Evolutionary conservation across 2,329 filamentous ascomycete species (phyloP).

Genomic region (Sporothrix inflata): DNA sequence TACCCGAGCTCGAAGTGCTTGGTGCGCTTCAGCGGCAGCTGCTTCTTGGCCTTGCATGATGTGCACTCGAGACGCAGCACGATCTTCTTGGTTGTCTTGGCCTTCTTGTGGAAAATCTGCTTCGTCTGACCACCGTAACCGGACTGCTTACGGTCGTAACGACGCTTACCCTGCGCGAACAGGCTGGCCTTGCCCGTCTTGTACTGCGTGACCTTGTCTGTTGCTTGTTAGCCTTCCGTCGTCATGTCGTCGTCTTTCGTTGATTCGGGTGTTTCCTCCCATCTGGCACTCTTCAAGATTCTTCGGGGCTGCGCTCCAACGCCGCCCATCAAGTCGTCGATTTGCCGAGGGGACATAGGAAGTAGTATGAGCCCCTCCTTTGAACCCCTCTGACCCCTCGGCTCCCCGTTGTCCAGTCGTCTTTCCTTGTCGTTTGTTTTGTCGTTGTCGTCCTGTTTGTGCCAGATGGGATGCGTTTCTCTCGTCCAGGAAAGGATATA

Average conservation of each 20-base stretch:
- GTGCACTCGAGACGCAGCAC: slow-evolving; percentile 98
- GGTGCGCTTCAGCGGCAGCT: slow-evolving; percentile 98
- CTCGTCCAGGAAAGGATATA: not conserved
- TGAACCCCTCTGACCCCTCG: not conserved
- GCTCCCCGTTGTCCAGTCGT: not conserved
- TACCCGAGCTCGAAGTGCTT: slow-evolving; percentile 99
- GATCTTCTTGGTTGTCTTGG: slow-evolving; percentile 99
- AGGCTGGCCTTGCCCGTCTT: slow-evolving; percentile 50
- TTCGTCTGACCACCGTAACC: slow-evolving; percentile 99
- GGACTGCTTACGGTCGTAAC: slow-evolving; percentile 88
- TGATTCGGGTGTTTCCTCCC: not conserved
- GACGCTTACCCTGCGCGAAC: slow-evolving; percentile 88
- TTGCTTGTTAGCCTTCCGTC: slow-evolving; percentile 44
- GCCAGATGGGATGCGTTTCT: slow-evolving; percentile 10
- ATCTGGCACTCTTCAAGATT: not conserved
- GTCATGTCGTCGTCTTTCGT: not conserved
- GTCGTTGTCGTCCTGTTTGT: not conserved
- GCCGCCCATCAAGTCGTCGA: not conserved
- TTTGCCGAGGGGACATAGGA: not conserved
- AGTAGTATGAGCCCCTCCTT: not conserved
- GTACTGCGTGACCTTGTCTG: slow-evolving; percentile 79
- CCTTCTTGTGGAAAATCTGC: slow-evolving; percentile 99
- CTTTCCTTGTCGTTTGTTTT: not conserved
- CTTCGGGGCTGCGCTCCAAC: not conserved
- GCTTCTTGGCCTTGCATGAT: slow-evolving; percentile 95